Percentiles rank a stretch among this genome's conserved stretches.
Conservation (phyloP, 2,329 filamentous ascomycete genomes). For the Neophaeococcomyces mojaviensis region DNA sequence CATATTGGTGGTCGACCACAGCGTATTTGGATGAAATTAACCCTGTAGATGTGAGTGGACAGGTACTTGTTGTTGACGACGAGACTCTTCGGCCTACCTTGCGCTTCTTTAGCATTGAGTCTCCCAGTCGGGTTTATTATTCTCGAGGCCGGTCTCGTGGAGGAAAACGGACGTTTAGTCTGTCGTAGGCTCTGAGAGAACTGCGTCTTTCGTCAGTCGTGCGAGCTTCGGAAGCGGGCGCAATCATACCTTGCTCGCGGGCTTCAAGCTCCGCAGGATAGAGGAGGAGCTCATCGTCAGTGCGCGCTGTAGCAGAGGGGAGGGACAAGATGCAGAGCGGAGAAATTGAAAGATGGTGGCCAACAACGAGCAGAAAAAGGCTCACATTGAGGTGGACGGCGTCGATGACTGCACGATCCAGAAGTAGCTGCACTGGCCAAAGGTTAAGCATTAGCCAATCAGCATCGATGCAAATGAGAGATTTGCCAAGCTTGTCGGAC, state of each 20-base stretch:
- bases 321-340: conserved; percentile 23
- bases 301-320: conserved; percentile 17
- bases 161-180: conserved; percentile 74
- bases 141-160: conserved; percentile 71
- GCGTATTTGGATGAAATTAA: background rate
- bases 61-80: conserved; percentile 77
- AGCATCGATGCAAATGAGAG: too few species aligned
- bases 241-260: conserved; percentile 38
- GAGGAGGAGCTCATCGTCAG: conserved; percentile 42
- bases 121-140: conserved; percentile 46
- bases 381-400: background rate
- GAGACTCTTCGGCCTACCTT: conserved; percentile 50
- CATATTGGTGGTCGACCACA: conserved; percentile 78
- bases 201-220: conserved; percentile 33
- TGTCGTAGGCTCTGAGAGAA: conserved; percentile 56
- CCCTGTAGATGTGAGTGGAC: background rate
- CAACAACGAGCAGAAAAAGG: background rate
- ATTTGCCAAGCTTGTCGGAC: too few species aligned
- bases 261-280: conserved; percentile 44
- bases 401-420: too few species aligned
- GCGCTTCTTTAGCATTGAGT: conserved; percentile 88
- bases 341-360: conserved; percentile 12
- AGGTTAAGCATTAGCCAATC: too few species aligned
- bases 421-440: too few species aligned
- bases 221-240: conserved; percentile 15